Conservation (phyloP, 139 green algal genomes). For the Eudorina sp. region DNA sequence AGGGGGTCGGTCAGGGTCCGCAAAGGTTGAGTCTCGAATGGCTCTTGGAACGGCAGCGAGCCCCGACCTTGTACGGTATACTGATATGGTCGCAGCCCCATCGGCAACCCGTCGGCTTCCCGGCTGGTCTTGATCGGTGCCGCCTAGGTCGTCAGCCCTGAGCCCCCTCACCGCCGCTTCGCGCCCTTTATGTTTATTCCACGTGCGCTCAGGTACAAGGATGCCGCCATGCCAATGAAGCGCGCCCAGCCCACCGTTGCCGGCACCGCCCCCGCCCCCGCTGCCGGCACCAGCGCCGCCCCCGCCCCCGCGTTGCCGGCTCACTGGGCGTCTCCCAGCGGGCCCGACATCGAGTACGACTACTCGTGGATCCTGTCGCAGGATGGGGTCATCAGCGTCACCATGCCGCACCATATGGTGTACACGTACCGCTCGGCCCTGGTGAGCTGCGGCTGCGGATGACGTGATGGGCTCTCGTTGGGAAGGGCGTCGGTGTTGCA, state of each 20-base stretch:
- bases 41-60: background rate
- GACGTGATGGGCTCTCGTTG: no score
- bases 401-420: background rate
- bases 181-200: background rate
- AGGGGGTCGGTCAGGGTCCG: no score
- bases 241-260: background rate
- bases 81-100: background rate
- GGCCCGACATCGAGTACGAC: slow-evolving; percentile 13
- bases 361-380: background rate
- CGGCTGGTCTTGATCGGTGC: no score
- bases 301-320: background rate
- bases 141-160: no score
- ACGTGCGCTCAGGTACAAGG: background rate
- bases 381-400: background rate
- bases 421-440: slow-evolving; percentile 22
- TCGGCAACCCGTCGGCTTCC: background rate
- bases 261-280: background rate
- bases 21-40: background rate
- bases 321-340: background rate
- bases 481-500: no score
- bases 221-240: slow-evolving; percentile 29
- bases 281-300: background rate
- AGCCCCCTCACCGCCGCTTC: background rate
- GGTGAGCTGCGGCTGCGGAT: no score
- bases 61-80: background rate